These are phyloP conservation scores for Globisporangium parvum DNA, from an alignment of 352 stramenopile genomes.

Conservation along the genomic window DNA sequence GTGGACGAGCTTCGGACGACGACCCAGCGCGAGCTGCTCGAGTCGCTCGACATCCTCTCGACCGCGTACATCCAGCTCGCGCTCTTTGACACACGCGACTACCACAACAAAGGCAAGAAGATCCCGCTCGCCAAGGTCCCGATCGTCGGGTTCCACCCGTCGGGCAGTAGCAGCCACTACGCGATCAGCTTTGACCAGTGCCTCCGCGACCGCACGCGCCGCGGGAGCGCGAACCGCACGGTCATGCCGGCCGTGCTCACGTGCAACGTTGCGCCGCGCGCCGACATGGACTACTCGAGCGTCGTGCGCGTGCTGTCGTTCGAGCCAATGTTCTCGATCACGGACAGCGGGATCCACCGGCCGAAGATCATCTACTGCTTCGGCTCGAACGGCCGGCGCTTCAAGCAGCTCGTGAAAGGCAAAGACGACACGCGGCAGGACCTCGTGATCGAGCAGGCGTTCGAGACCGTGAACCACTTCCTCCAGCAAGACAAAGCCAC, in stretches of 20 bases:
- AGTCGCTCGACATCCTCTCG: constrained; percentile 68
- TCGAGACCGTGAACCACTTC: constrained; percentile 88
- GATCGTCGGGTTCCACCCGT: constrained; percentile 28
- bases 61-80: constrained; percentile 78
- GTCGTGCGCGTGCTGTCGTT: constrained; percentile 88
- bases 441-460: constrained; percentile 88
- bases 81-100: constrained; percentile 73
- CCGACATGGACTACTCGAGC: constrained; percentile 78
- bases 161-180: constrained; percentile 8
- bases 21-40: constrained; percentile 47
- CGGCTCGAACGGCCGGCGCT: constrained; percentile 88
- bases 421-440: constrained; percentile 86
- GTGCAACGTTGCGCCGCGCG: constrained; percentile 45
- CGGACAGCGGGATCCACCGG: constrained; percentile 92
- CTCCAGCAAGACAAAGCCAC: constrained; percentile 62
- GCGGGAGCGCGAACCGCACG: constrained; percentile 21
- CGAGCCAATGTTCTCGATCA: constrained; percentile 90
- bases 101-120: constrained; percentile 67
- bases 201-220: constrained; percentile 47
- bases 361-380: constrained; percentile 98
- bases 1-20: constrained; percentile 53
- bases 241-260: constrained; percentile 81
- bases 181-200: constrained; percentile 62
- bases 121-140: constrained; percentile 61
- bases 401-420: constrained; percentile 96